Evolutionary conservation across 352 stramenopile species (phyloP).

Genomic region (Phytophthora foliorum): DNA sequence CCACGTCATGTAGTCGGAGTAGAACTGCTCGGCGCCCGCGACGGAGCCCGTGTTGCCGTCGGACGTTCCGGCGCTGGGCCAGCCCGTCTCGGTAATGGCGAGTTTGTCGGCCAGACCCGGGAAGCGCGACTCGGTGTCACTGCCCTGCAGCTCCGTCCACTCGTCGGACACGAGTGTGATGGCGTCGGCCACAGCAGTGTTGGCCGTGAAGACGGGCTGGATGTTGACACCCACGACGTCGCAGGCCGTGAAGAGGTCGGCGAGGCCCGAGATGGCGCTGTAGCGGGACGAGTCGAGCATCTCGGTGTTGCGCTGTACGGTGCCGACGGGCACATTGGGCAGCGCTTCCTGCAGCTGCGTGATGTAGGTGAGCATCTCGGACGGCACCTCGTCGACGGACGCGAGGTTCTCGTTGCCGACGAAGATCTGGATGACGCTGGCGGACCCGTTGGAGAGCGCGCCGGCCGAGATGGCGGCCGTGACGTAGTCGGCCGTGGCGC

Average conservation of each 20-base stretch:
- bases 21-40: conserved; percentile 52
- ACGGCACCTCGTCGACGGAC: conserved; percentile 38
- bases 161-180: conserved; percentile 54
- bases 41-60: conserved; percentile 58
- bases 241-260: conserved; percentile 57
- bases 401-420: conserved; percentile 73
- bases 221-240: conserved; percentile 82
- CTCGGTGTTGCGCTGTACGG: conserved; percentile 64
- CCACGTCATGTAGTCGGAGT: conserved; percentile 49
- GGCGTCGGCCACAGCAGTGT: conserved; percentile 43
- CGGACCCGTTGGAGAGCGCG: conserved; percentile 39
- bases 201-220: conserved; percentile 65
- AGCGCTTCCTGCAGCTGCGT: conserved; percentile 42
- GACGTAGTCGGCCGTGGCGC: conserved; percentile 44
- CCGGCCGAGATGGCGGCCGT: conserved; percentile 44
- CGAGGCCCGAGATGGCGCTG: conserved; percentile 40
- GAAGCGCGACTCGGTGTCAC: conserved; percentile 46
- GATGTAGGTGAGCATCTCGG: conserved; percentile 56
- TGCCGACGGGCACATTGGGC: conserved; percentile 49
- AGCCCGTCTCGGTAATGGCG: conserved; percentile 70
- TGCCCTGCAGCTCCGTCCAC: conserved; percentile 54
- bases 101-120: conserved; percentile 60
- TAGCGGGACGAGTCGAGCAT: conserved; percentile 52
- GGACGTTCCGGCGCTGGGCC: conserved; percentile 52
- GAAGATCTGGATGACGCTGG: conserved; percentile 60